A percentile compares a stretch with the other conserved stretches of the same genome.
Conservation (phyloP, 768 basidiomycete species). For the Dioszegia crocea region DNA sequence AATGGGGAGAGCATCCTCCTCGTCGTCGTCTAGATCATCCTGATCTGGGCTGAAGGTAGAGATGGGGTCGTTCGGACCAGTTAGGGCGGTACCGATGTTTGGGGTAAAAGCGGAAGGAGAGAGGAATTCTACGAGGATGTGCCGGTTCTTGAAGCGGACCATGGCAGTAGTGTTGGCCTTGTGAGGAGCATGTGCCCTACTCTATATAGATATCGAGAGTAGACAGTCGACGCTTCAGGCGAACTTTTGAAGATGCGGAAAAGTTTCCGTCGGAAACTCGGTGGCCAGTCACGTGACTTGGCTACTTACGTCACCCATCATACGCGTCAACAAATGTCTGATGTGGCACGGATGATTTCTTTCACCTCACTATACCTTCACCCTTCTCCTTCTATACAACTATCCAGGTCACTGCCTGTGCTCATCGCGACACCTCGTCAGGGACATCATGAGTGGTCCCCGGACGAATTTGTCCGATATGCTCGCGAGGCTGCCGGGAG, state of each 20-base stretch:
- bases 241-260: not conserved
- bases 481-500: slow-evolving; percentile 14
- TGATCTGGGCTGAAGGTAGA: not conserved
- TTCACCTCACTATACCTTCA: not conserved
- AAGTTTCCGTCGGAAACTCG: not conserved
- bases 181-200: too few species aligned
- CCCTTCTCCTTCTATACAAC: not conserved
- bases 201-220: too few species aligned
- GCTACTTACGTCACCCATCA: not conserved
- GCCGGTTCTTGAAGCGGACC: slow-evolving; percentile 83
- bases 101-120: slow-evolving; percentile 38
- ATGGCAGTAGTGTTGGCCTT: too few species aligned
- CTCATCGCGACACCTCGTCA: too few species aligned
- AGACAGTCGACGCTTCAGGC: too few species aligned
- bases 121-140: slow-evolving; percentile 82
- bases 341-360: slow-evolving; percentile 4
- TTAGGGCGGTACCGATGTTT: slow-evolving; percentile 4
- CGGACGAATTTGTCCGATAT: slow-evolving; percentile 30
- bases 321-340: not conserved
- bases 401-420: not conserved
- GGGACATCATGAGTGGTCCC: slow-evolving; percentile 17
- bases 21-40: slow-evolving; percentile 22
- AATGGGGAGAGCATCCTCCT: slow-evolving; percentile 14
- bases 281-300: not conserved
- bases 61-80: not conserved